Base-by-base conservation (phyloP, 495 filamentous ascomycete species). In the Penicillium dipodomyicola region DNA sequence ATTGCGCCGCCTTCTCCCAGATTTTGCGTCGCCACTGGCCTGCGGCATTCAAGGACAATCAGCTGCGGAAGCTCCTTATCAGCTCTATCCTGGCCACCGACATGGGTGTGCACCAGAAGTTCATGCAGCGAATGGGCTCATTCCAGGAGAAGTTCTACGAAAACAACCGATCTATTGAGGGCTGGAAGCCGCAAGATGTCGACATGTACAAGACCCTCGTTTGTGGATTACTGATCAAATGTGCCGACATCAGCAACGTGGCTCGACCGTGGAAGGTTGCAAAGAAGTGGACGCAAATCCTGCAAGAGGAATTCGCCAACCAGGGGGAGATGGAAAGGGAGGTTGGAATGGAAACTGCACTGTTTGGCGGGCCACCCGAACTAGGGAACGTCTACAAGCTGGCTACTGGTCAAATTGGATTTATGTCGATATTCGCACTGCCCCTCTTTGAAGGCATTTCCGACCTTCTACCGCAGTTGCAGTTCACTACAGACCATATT, bases 221-320 rank as follows among this genome's bases (percentile, higher is more conserved):
- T 4, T 97, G 94, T 70, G 90, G 90, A 23, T 72, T 98, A 45
- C 73, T 98, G 46, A 97, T 98, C 74, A 98, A 98, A 66, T 97
- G 94, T 69, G 94, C 94, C 27, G 94, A 98, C 68, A 97, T 98
- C 68, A 96, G 94, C 73, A 98, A 98, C 68, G 95, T 98, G 63
- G 90, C 92, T 32, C 86, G 92, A 54, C 86, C 85, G 55, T 91
- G 92, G 72, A 82, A 87, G 33, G 80, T 90, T 32, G 94, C 94
- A 20, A 77, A 86, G 20, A 79, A 86, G 64, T 98, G 94, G 94
- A 94, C 93, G 52, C 82, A 84, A 65, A 92, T 94, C 48, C 78
- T 98, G 33, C 91, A 93, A 54, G 90, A 96, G 54, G 94, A 98
- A 67, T 97, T 97, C 63, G 85, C 91, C 19, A 85, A 92, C 47